Evolutionary conservation across 1,284 basidiomycete genomes (phyloP).

Genomic region (Papiliotrema fonsecae): DNA sequence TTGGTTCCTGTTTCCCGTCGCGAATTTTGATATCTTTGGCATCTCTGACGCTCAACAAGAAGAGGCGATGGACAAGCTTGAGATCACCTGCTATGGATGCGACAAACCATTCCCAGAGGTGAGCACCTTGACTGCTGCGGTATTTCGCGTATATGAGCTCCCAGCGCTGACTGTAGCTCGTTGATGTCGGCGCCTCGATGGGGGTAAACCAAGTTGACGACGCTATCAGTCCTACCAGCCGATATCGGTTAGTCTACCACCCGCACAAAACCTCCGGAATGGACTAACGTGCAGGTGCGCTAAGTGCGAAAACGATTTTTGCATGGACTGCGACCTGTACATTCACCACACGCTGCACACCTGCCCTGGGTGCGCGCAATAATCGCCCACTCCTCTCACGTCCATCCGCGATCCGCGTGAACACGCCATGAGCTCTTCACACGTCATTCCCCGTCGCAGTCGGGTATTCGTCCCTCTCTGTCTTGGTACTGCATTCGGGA

Average conservation of each 20-base stretch:
- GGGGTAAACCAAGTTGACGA: slow-evolving; percentile 53
- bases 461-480: no score
- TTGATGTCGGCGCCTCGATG: slow-evolving; percentile 20
- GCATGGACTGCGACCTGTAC: slow-evolving; percentile 69
- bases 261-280: not conserved
- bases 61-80: slow-evolving; percentile 29
- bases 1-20: slow-evolving; percentile 45
- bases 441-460: no score
- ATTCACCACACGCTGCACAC: slow-evolving; percentile 69
- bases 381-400: not conserved
- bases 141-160: no score
- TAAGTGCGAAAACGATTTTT: slow-evolving; percentile 54
- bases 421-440: no score
- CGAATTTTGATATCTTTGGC: slow-evolving; percentile 27
- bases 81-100: slow-evolving; percentile 63
- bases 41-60: slow-evolving; percentile 35
- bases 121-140: no score
- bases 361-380: slow-evolving; percentile 54
- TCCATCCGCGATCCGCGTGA: not conserved
- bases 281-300: slow-evolving; percentile 23
- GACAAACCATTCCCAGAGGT: slow-evolving; percentile 57
- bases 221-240: slow-evolving; percentile 68
- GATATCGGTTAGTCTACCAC: slow-evolving; percentile 58
- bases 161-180: slow-evolving; percentile 8
- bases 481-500: no score